Conservation (phyloP, 169 alveolate genomes). For the Babesia microti region DNA sequence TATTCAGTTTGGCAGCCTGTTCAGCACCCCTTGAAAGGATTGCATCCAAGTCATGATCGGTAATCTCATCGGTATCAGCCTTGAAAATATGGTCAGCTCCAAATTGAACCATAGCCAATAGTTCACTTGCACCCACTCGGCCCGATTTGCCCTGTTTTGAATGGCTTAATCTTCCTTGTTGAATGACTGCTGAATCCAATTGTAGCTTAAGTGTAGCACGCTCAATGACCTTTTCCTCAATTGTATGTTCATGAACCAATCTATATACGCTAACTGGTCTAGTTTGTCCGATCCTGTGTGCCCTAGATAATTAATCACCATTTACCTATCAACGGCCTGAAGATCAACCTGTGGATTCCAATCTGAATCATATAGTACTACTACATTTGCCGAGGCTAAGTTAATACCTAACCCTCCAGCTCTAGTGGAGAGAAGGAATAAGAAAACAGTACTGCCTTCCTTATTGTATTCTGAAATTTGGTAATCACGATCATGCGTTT, state of each 20-base stretch:
- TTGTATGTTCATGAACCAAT: constrained; percentile 85
- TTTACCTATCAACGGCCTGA: constrained; percentile 83
- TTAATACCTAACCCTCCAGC: constrained; percentile 97
- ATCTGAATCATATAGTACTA: constrained; percentile 92
- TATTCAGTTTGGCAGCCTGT: constrained; percentile 45
- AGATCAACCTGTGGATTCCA: constrained; percentile 96
- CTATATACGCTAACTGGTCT: constrained; percentile 91
- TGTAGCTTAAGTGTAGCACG: constrained; percentile 89
- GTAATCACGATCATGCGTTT: constrained; percentile 85
- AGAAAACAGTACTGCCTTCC: constrained; percentile 76
- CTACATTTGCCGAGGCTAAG: constrained; percentile 93
- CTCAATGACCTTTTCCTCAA: constrained; percentile 95
- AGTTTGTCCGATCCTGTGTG: constrained; percentile 95
- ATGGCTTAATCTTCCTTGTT: constrained; percentile 83
- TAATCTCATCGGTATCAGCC: constrained; percentile 45
- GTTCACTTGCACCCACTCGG: no score
- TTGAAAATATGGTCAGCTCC: constrained; percentile 62
- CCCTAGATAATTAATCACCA: constrained; percentile 57
- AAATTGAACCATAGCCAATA: constrained; percentile 53
- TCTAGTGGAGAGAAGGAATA: constrained; percentile 86
- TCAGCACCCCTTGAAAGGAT: constrained; percentile 57
- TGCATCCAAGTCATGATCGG: constrained; percentile 57
- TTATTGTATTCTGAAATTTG: constrained; percentile 79
- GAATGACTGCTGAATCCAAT: constrained; percentile 90
- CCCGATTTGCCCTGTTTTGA: no score